Percentiles rank a stretch among this genome's conserved stretches.
These are phyloP conservation scores for Astrothelium macrocarpum DNA, from an alignment of 495 filamentous ascomycete genomes.

Conservation along the genomic window DNA sequence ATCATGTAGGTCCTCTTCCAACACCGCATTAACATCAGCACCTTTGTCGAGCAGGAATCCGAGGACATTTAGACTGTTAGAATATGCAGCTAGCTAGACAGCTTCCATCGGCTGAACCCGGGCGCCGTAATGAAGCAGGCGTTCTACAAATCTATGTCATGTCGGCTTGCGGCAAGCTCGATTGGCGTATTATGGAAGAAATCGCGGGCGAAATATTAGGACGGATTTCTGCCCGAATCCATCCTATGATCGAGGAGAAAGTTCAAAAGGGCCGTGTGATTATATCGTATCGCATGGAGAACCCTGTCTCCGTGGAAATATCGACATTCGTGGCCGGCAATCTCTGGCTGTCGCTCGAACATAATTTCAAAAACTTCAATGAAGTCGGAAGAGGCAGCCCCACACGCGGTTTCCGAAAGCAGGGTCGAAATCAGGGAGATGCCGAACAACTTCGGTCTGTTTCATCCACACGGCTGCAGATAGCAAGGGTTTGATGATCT, in stretches of 20 bases:
- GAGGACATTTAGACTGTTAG: background rate
- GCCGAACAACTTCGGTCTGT: background rate
- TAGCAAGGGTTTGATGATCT: background rate
- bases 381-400: background rate
- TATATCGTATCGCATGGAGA: background rate
- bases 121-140: background rate
- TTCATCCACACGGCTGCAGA: background rate
- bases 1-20: background rate
- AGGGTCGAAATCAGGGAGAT: background rate
- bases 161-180: background rate
- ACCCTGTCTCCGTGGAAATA: background rate
- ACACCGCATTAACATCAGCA: background rate
- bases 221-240: background rate
- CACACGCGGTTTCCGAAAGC: background rate
- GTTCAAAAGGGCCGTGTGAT: background rate
- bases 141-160: background rate
- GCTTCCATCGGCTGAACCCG: background rate
- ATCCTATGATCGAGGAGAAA: background rate
- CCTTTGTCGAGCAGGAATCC: background rate
- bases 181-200: background rate
- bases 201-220: background rate
- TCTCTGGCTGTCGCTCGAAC: background rate
- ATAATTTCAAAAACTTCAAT: background rate
- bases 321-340: background rate
- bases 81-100: background rate